phyloP scores from a whole-genome alignment of 2,329 filamentous ascomycete species.

The Colletotrichum euphorbiae region DNA sequence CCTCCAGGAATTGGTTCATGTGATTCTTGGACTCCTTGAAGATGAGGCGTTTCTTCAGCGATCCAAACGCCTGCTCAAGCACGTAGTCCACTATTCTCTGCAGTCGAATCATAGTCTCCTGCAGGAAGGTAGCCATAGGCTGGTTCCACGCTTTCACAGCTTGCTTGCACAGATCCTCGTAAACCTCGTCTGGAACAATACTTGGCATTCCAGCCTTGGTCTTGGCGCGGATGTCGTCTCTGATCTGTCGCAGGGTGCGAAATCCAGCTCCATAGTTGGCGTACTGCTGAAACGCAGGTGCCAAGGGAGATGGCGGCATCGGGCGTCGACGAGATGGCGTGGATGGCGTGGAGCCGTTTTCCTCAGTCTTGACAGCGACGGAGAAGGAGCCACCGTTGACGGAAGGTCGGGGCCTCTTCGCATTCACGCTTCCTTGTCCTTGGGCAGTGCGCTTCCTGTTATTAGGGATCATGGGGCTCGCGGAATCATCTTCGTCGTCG shows the following conservation, averaged over 20 bases:
- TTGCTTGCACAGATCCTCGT: conserved; percentile 67
- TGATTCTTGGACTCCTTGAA: conserved; percentile 60
- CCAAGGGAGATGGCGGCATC: conserved; percentile 30
- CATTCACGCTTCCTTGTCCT: conserved; percentile 38
- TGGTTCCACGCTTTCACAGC: conserved; percentile 68
- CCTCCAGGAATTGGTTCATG: conserved; percentile 57
- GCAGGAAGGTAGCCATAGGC: conserved; percentile 63
- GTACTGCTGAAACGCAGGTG: conserved; percentile 53
- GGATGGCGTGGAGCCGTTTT: conserved; percentile 32
- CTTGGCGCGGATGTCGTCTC: conserved; percentile 64
- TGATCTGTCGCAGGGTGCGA: conserved; percentile 63
- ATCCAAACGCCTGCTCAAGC: conserved; percentile 60
- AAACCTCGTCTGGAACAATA: conserved; percentile 69
- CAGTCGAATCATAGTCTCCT: conserved; percentile 61
- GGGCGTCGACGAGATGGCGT: conserved; percentile 32
- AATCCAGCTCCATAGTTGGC: conserved; percentile 53
- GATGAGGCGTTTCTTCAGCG: conserved; percentile 60
- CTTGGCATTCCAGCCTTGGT: conserved; percentile 69
- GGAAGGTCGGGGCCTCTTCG: conserved; percentile 34
- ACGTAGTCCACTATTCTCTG: conserved; percentile 58
- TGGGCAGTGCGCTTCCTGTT: conserved; percentile 43
- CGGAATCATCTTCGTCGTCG: conserved; percentile 51
- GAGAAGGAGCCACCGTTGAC: conserved; percentile 38
- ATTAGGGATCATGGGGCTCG: conserved; percentile 35
- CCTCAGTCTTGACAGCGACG: conserved; percentile 53